phyloP scores from a whole-genome alignment of 352 stramenopile species.

The Phytophthora megakarya region DNA sequence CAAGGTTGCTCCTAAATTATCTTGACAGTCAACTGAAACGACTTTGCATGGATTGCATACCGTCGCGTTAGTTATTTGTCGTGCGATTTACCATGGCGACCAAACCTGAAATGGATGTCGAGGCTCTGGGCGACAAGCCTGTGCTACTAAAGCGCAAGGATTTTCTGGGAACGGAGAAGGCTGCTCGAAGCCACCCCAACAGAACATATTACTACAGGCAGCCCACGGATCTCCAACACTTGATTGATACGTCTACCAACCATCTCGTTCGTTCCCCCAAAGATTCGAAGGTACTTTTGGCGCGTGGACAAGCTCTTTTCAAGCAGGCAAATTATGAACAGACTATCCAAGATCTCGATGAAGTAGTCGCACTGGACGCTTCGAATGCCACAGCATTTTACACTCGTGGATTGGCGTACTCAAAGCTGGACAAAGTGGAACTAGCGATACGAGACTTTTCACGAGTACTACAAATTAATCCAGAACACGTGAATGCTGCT shows the following conservation, averaged over 20 bases:
- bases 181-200: slow-evolving; percentile 63
- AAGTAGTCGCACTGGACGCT: slow-evolving; percentile 51
- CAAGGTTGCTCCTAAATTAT: slow-evolving; percentile 25
- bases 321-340: slow-evolving; percentile 69
- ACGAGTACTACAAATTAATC: slow-evolving; percentile 72
- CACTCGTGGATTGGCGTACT: slow-evolving; percentile 71
- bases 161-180: slow-evolving; percentile 71
- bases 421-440: slow-evolving; percentile 73
- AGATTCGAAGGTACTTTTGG: slow-evolving; percentile 70
- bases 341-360: slow-evolving; percentile 62
- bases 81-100: slow-evolving; percentile 33
- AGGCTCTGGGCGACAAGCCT: slow-evolving; percentile 33
- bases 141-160: slow-evolving; percentile 78
- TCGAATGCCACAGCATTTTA: slow-evolving; percentile 64
- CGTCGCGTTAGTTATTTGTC: slow-evolving; percentile 9
- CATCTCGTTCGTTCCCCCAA: slow-evolving; percentile 65
- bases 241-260: slow-evolving; percentile 74
- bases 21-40: slow-evolving; percentile 21
- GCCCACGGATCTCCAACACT: slow-evolving; percentile 64
- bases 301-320: slow-evolving; percentile 76
- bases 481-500: slow-evolving; percentile 86
- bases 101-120: slow-evolving; percentile 41
- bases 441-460: slow-evolving; percentile 84
- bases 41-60: background rate
- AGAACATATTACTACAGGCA: slow-evolving; percentile 85